Evolutionary conservation across 441 rosid genomes (phyloP), one percentile per base, ranked within the genome.

Genomic region (Sinapis alba): DNA sequence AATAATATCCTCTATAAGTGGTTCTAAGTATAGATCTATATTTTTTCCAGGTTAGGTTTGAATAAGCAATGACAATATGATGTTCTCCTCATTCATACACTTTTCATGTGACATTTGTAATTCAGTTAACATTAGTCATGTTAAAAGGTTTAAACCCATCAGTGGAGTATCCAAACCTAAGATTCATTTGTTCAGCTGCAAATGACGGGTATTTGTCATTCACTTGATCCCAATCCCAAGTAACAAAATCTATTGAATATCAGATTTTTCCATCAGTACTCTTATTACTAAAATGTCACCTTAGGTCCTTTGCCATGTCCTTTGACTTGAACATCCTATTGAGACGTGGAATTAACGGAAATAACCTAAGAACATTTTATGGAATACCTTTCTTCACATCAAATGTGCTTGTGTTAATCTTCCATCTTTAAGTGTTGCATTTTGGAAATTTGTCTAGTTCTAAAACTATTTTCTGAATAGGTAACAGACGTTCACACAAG

Each of bases 21-120:
- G 53, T 38, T 36, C 18, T 63, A 63, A 12, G 5, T 63, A 63
- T 6, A 63, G 30, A 63, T 63, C 68, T 5, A 63, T 63, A 7
- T 21, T 63, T 10, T 63, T 63, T 2, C 63, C 21, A 27, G 21
- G 41, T 28, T 59, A 19, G 34, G 19, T 24, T 53, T 26, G 27
- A 26, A 53, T 59, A 38, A 59, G 1, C 38, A 60, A 16, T 7
- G 43, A n/a, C 16, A 62, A 19, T 47, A 62, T 62, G 16, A 62
- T 62, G 67, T 62, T 62, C 51, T 36, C 67, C 51, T 36, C 5
- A 27, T 62, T 36, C 67, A 62, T 36, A 21, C 67, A 62, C 51
- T 20, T 36, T 1, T 62, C 28, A 34, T 30, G 67, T 36, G 51
- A 11, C 51, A 62, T 12, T 59, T 27, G 38, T 59, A 59, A 1